These are phyloP conservation scores for Candida glucosophila DNA, from an alignment of 1,139 yeast species.

Conservation along the genomic window DNA sequence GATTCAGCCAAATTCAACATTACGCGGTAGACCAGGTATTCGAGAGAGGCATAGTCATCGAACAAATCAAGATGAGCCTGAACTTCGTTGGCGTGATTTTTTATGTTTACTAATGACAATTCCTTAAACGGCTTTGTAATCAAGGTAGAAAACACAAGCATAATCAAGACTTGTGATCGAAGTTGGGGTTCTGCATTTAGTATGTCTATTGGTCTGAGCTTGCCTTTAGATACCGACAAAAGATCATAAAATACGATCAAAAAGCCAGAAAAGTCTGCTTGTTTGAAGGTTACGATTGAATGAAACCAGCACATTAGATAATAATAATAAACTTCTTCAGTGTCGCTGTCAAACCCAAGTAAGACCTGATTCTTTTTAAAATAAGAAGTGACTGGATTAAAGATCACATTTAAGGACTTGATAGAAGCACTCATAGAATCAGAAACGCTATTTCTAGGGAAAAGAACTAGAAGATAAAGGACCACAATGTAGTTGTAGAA, in stretches of 20 bases:
- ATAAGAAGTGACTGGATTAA: constrained; percentile 8
- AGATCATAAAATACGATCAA: constrained; percentile 14
- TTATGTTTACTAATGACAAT: constrained; percentile 11
- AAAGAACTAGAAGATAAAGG: constrained; percentile 15
- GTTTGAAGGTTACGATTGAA: constrained; percentile 16
- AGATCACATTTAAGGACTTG: background rate
- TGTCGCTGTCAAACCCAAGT: constrained; percentile 4
- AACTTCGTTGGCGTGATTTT: background rate
- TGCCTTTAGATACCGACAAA: constrained; percentile 4
- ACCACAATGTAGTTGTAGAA: constrained; percentile 16
- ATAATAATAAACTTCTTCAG: constrained; percentile 14
- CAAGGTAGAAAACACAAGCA: constrained; percentile 18
- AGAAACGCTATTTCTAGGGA: constrained; percentile 7
- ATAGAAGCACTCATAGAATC: background rate
- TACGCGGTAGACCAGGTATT: constrained; percentile 5
- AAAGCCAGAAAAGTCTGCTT: constrained; percentile 17
- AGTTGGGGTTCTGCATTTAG: constrained; percentile 6
- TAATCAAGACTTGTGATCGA: constrained; percentile 14
- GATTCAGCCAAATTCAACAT: constrained; percentile 11
- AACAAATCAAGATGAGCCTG: constrained; percentile 5
- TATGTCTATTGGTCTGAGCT: constrained; percentile 4
- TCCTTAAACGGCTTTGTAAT: constrained; percentile 22
- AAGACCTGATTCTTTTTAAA: constrained; percentile 15
- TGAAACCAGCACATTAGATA: constrained; percentile 15
- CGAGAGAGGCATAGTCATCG: constrained; percentile 7